These are phyloP conservation scores for Aureobasidium leucospermi DNA, from an alignment of 2,329 filamentous ascomycete genomes.

Conservation along the genomic window DNA sequence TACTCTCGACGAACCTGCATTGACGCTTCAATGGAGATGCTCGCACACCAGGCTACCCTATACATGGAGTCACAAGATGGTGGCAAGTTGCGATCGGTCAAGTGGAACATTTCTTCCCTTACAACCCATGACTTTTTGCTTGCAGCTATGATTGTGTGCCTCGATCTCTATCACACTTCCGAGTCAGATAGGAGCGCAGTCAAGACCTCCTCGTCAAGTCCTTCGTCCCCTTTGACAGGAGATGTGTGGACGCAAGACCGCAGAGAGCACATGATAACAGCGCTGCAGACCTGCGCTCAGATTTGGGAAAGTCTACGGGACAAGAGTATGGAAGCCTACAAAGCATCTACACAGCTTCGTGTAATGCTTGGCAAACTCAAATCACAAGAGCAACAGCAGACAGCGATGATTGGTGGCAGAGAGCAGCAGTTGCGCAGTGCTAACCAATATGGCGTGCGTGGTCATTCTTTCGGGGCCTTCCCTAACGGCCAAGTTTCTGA, in stretches of 20 bases:
- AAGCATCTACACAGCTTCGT: conserved; percentile 71
- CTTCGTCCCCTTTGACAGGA: conserved; percentile 23
- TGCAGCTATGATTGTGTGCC: conserved; percentile 73
- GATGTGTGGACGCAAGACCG: conserved; percentile 38
- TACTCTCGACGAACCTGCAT: conserved; percentile 80
- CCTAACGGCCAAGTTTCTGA: conserved; percentile 24
- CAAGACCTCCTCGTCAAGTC: conserved; percentile 18
- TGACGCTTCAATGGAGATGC: conserved; percentile 74
- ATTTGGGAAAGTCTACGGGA: conserved; percentile 78
- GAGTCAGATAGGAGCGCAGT: conserved; percentile 34
- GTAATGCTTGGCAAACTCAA: conserved; percentile 78
- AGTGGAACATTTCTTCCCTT: conserved; percentile 71
- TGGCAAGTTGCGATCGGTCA: conserved; percentile 64
- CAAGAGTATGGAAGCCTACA: conserved; percentile 80
- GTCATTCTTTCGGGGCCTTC: conserved; percentile 23
- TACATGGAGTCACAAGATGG: conserved; percentile 65
- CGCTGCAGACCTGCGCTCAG: conserved; percentile 62
- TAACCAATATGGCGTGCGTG: neutral
- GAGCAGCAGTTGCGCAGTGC: conserved; percentile 7
- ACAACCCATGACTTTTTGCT: conserved; percentile 81
- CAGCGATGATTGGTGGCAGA: conserved; percentile 17
- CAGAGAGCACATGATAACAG: conserved; percentile 66
- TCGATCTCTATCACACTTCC: conserved; percentile 70
- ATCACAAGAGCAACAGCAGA: conserved; percentile 31
- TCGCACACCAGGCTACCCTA: conserved; percentile 69